Base-by-base conservation (phyloP, 495 filamentous ascomycete species). In the Aspergillus hancockii region DNA sequence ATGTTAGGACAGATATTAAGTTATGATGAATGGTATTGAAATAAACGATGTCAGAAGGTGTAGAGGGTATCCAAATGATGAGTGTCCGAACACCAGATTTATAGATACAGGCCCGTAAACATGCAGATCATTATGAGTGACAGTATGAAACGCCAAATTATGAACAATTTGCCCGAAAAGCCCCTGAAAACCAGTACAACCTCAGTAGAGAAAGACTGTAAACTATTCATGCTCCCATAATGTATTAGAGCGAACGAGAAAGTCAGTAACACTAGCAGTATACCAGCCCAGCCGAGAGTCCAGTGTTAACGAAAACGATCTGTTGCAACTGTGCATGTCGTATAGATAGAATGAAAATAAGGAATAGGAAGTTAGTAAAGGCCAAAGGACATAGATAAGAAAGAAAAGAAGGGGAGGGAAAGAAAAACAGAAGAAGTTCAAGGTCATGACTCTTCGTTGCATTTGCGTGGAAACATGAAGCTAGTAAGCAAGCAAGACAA, bases 381-480 rank as follows among this genome's bases (percentile, higher is more conserved):
- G 43, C 25, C n/a, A 21, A 52, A 36, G 51, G 19, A 25, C 14
- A 64, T 23, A 52, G 25, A 61, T 58, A 62, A 23, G 3, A 13
- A 21, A 41, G 23, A 53, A 34, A 19, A 21, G n/a, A 54, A 53
- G 32, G 54, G 30, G 58, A 54, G 36, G 16, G 4, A 56, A 40
- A 62, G 57, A 55, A 31, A 67, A 62, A 67, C 36, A 36, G 22
- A 57, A 64, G 66, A 40, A 57, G 62, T 54, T 57, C 41, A 67
- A 68, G 58, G 66, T 72, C 74, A 75, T 78, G 69, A 73, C 64
- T 75, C 70, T 76, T 74, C 75, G 75, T 78, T 78, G 73, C 67
- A 76, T 76, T 76, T 63, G 68, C 75, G 70, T 74, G 68, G 64
- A 63, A 69, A 73, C 69, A 70, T 75, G 67, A 69, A 63, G 59